phyloP scores from a whole-genome alignment of 345 rosid species.

The Brassica napus region DNA sequence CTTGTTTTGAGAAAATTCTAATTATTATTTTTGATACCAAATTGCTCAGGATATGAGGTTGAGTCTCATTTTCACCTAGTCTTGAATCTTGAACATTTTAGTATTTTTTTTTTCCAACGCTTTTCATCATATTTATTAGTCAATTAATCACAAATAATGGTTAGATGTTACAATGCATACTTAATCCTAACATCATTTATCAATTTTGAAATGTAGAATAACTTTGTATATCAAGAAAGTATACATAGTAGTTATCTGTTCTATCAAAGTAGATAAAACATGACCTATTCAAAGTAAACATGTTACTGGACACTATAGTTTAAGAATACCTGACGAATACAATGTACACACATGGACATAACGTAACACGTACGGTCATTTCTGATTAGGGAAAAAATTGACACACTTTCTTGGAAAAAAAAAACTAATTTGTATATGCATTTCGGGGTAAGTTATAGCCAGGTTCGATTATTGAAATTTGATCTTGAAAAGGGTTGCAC shows the following conservation, averaged over 20 bases:
- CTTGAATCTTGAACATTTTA: not conserved
- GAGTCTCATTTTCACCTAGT: not conserved
- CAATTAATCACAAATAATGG: not conserved
- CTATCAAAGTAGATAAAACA: not conserved
- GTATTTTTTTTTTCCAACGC: not conserved
- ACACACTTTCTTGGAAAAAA: not conserved
- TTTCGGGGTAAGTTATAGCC: not conserved
- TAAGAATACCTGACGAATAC: not conserved
- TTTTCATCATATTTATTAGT: not conserved
- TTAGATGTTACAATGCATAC: not conserved
- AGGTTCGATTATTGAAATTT: not conserved
- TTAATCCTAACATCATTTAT: not conserved
- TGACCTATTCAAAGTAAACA: not conserved
- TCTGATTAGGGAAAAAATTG: not conserved
- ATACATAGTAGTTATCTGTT: not conserved
- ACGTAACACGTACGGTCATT: not conserved
- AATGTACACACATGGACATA: not conserved
- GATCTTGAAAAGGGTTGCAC: not conserved
- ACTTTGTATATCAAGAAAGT: not conserved
- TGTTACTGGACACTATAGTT: not conserved
- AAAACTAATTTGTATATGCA: not conserved
- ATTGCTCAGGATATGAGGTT: not conserved
- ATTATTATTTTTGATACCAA: slow-evolving; percentile 10
- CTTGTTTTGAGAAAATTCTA: not conserved
- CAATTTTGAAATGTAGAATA: not conserved